These are phyloP conservation scores for Porodaedalea pini DNA, from an alignment of 1,284 basidiomycete species.

Conservation along the genomic window DNA sequence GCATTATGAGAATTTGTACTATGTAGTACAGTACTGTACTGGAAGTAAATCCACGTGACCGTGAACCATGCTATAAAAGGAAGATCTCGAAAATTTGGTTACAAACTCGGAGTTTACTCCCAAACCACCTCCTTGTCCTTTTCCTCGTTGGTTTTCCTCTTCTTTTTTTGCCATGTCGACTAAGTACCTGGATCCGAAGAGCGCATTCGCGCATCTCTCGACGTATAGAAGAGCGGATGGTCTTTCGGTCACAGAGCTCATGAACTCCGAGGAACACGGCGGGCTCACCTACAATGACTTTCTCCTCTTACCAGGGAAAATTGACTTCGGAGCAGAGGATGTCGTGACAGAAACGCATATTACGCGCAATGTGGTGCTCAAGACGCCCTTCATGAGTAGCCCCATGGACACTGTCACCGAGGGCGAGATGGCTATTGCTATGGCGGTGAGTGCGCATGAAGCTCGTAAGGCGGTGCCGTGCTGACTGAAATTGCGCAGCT, in stretches of 20 bases:
- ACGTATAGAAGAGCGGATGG: conserved; percentile 82
- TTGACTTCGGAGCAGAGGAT: conserved; percentile 84
- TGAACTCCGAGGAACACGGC: conserved; percentile 86
- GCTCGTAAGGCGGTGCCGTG: conserved; percentile 18
- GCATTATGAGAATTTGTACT: too few relatives aligned
- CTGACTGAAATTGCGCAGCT: conserved; percentile 47
- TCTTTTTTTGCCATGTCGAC: not conserved
- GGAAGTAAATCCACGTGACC: not conserved
- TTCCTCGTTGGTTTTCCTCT: not conserved
- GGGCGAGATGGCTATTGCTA: conserved; percentile 93
- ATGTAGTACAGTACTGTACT: too few relatives aligned
- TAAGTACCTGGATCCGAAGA: conserved; percentile 53
- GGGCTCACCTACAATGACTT: conserved; percentile 98
- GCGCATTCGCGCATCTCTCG: conserved; percentile 71
- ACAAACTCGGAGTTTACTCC: conserved; percentile 18
- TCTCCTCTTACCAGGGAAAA: conserved; percentile 91
- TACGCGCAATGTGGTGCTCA: conserved; percentile 89
- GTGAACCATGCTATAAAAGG: not conserved
- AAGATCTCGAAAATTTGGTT: not conserved
- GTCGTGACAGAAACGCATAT: conserved; percentile 86
- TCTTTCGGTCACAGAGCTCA: conserved; percentile 81
- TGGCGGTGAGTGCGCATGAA: conserved; percentile 64
- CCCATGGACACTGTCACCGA: conserved; percentile 99
- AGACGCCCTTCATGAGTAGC: conserved; percentile 96
- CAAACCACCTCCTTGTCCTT: not conserved